phyloP scores from a whole-genome alignment of 306 rosid genomes.

The Cicer cuneatum region DNA sequence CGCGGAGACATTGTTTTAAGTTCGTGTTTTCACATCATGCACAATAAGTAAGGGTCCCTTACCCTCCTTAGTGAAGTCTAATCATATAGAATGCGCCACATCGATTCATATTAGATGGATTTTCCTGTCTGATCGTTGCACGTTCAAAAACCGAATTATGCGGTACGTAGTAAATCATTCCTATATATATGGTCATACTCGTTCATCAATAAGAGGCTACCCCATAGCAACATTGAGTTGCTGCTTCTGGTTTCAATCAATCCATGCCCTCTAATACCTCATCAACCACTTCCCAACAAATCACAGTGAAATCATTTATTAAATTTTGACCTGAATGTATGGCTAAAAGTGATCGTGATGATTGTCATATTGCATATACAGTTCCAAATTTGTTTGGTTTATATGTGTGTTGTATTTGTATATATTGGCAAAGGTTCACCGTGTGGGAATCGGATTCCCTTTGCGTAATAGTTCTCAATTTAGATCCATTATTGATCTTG shows the following conservation, averaged over 20 bases:
- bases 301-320: conserved; percentile 37
- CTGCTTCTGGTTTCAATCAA: conserved; percentile 31
- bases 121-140: conserved; percentile 32
- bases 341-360: conserved; percentile 1
- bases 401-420: not conserved
- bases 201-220: conserved; percentile 40
- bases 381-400: not conserved
- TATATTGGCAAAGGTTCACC: no score
- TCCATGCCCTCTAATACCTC: conserved; percentile 1
- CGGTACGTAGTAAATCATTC: conserved; percentile 22
- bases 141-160: conserved; percentile 42
- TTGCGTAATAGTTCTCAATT: no score
- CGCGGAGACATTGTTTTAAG: conserved; percentile 40
- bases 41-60: conserved; percentile 42
- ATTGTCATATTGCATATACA: not conserved
- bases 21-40: conserved; percentile 50
- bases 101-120: conserved; percentile 29
- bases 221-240: conserved; percentile 30
- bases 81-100: conserved; percentile 41
- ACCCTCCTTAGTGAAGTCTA: conserved; percentile 50
- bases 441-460: no score
- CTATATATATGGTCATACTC: not conserved
- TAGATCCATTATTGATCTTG: no score
- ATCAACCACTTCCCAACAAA: conserved; percentile 37
- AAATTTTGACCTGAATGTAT: conserved; percentile 18